Evolutionary conservation across 768 basidiomycete genomes (phyloP).

Genomic region (Serendipita sp.): DNA sequence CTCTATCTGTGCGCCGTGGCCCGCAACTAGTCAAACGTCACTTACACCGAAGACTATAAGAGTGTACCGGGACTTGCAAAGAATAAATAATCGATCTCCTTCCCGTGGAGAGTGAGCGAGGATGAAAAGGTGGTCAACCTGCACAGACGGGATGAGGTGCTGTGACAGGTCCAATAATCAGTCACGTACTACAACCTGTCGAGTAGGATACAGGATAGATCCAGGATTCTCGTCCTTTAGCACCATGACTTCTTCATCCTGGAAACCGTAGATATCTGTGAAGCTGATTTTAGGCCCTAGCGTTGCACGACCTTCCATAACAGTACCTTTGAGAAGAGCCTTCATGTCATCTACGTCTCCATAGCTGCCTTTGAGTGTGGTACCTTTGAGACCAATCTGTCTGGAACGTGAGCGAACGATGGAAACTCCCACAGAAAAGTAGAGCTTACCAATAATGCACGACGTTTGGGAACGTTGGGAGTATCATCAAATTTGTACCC

Average conservation of each 20-base stretch:
- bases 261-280: background rate
- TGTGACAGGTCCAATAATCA: background rate
- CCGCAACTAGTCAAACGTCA: background rate
- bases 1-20: constrained; percentile 6
- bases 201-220: background rate
- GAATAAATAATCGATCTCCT: constrained; percentile 4
- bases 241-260: background rate
- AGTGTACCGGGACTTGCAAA: background rate
- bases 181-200: background rate
- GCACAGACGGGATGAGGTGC: background rate
- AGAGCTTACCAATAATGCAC: background rate
- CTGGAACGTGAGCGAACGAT: background rate
- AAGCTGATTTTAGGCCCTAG: background rate
- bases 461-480: background rate
- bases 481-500: background rate
- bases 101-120: background rate
- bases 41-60: background rate
- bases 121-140: background rate
- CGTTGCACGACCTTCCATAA: background rate
- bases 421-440: background rate
- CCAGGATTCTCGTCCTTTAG: background rate
- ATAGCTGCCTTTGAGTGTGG: constrained; percentile 1
- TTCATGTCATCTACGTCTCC: constrained; percentile 8
- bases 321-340: constrained; percentile 1
- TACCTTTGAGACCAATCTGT: constrained; percentile 1